These are phyloP conservation scores for Alnus glutinosa DNA, from an alignment of 306 rosid genomes.

Conservation along the genomic window DNA sequence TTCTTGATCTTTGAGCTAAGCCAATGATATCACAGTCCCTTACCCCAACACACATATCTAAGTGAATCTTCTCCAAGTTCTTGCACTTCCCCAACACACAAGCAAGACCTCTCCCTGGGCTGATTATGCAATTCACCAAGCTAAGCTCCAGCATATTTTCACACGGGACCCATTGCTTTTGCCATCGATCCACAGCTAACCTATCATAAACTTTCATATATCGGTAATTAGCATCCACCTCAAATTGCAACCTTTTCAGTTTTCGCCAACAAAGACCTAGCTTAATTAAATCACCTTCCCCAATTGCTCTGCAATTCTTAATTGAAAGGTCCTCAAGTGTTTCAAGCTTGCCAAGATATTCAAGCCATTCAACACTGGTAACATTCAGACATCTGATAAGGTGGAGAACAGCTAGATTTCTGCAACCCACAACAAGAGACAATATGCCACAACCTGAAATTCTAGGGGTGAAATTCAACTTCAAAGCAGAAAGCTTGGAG, in stretches of 20 bases:
- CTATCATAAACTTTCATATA: conserved; percentile 90
- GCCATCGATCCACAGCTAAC: conserved; percentile 82
- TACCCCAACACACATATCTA: conserved; percentile 91
- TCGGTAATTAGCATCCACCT: conserved; percentile 79
- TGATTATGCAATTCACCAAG: conserved; percentile 84
- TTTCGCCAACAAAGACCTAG: conserved; percentile 74
- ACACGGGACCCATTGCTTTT: conserved; percentile 72
- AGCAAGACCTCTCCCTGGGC: conserved; percentile 92
- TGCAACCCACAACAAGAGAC: conserved; percentile 82
- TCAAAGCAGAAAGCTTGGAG: conserved; percentile 64
- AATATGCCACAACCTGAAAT: conserved; percentile 83
- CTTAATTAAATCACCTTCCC: conserved; percentile 58
- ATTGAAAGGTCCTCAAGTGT: conserved; percentile 52
- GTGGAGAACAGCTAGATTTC: conserved; percentile 65
- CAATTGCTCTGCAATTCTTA: conserved; percentile 58
- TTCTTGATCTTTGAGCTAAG: conserved; percentile 61
- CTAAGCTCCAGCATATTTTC: conserved; percentile 74
- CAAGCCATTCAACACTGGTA: conserved; percentile 69
- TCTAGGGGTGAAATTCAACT: conserved; percentile 73
- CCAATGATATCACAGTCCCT: conserved; percentile 74
- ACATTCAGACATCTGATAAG: conserved; percentile 82
- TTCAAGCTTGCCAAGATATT: conserved; percentile 55
- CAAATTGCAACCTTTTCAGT: conserved; percentile 76
- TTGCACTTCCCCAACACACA: conserved; percentile 78
- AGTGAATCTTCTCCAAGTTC: conserved; percentile 73